phyloP scores from a whole-genome alignment of 1,284 basidiomycete species.

The Boletus smithii region DNA sequence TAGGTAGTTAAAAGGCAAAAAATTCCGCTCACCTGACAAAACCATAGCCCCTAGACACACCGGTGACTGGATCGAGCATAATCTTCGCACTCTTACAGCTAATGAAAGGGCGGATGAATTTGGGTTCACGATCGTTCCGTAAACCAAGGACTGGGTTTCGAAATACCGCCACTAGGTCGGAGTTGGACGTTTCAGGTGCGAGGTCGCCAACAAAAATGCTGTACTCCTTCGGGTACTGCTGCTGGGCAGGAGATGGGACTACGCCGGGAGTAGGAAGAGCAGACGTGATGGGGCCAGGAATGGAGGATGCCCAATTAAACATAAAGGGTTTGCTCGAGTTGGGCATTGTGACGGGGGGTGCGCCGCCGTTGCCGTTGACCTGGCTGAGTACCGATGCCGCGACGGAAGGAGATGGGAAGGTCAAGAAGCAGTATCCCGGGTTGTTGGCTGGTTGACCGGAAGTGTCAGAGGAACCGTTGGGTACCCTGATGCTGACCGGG shows the following conservation, averaged over 20 bases:
- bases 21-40: conserved; percentile 67
- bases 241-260: conserved; percentile 39
- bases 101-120: conserved; percentile 80
- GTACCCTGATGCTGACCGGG: conserved; percentile 65
- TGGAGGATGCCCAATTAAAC: conserved; percentile 77
- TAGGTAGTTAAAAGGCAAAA: not conserved
- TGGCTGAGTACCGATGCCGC: conserved; percentile 72
- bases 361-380: conserved; percentile 49
- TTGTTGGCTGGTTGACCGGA: conserved; percentile 70
- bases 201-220: conserved; percentile 91
- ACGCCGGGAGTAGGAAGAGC: conserved; percentile 37
- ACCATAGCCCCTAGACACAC: conserved; percentile 86
- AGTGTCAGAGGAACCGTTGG: conserved; percentile 57
- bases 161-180: conserved; percentile 85
- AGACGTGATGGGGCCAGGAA: conserved; percentile 44
- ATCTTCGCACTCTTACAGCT: conserved; percentile 93
- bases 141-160: conserved; percentile 79
- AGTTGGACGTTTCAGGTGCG: conserved; percentile 85
- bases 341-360: conserved; percentile 65
- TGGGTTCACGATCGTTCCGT: conserved; percentile 75
- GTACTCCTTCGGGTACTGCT: conserved; percentile 76
- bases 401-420: conserved; percentile 69
- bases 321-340: conserved; percentile 73
- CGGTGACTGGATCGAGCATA: conserved; percentile 86
- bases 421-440: conserved; percentile 82